These are phyloP conservation scores for Pyrrhoderma noxium DNA, from an alignment of 1,284 basidiomycete species.

Conservation along the genomic window DNA sequence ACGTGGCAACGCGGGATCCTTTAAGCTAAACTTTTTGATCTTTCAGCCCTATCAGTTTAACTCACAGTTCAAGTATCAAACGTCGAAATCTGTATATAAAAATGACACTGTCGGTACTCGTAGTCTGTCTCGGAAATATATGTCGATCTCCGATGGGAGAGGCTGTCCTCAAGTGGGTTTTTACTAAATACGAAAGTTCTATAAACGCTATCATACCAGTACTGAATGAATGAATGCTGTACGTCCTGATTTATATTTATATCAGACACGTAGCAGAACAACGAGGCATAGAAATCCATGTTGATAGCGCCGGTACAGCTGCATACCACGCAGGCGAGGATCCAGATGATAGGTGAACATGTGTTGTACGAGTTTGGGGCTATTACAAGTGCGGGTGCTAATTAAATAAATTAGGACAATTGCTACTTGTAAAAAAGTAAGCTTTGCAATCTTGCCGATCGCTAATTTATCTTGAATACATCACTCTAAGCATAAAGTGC, in stretches of 20 bases:
- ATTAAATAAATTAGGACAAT: not conserved
- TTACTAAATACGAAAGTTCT: too few relatives aligned
- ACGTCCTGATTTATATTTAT: too few relatives aligned
- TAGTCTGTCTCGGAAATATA: constrained; percentile 75
- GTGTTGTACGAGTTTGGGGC: not conserved
- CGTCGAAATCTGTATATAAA: too few relatives aligned
- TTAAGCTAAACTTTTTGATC: not conserved
- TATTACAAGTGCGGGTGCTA: not conserved
- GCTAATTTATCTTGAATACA: not conserved
- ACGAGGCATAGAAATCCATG: constrained; percentile 53
- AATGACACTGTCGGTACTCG: constrained; percentile 38
- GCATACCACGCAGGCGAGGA: constrained; percentile 66
- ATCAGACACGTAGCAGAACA: constrained; percentile 44
- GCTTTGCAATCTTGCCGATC: not conserved
- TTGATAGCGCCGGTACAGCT: constrained; percentile 69
- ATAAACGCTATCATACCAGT: too few relatives aligned
- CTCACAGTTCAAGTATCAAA: not conserved
- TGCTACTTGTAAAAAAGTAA: constrained; percentile 53
- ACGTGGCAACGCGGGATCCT: not conserved
- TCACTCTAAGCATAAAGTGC: constrained; percentile 45
- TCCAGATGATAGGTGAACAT: constrained; percentile 56
- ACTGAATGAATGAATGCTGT: not conserved
- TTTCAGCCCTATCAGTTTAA: not conserved
- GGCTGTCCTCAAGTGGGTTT: constrained; percentile 47
- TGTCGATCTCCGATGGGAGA: constrained; percentile 78